phyloP scores from a whole-genome alignment of 129 eudicot genomes.

The Rutidosis leptorrhynchoides region DNA sequence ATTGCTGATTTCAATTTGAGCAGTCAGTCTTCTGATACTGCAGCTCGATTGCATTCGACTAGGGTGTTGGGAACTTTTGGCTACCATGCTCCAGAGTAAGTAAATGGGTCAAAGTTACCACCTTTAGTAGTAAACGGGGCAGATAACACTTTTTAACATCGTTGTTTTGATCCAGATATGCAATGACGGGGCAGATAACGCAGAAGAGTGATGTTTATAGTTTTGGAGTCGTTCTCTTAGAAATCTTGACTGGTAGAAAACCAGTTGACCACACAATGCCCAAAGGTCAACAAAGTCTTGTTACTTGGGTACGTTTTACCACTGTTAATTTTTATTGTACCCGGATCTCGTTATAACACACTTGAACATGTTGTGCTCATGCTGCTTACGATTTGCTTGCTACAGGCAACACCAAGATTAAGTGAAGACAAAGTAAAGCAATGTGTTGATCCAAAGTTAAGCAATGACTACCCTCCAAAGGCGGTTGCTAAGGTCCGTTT shows the following conservation, averaged over 20 bases:
- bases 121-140: background rate
- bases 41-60: conserved; percentile 92
- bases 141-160: conserved; percentile 8
- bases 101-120: background rate
- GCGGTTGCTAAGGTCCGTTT: conserved; percentile 83
- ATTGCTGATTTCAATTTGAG: conserved; percentile 90
- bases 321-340: background rate
- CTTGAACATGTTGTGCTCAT: conserved; percentile 1
- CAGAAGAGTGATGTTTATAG: conserved; percentile 85
- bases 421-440: conserved; percentile 98
- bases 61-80: conserved; percentile 97
- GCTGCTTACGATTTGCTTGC: conserved; percentile 22
- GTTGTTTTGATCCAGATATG: conserved; percentile 45
- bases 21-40: conserved; percentile 86
- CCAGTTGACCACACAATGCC: conserved; percentile 95
- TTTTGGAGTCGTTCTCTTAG: conserved; percentile 79
- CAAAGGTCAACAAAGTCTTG: conserved; percentile 89
- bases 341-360: background rate
- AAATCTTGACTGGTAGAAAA: conserved; percentile 80
- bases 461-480: conserved; percentile 76
- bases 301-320: conserved; percentile 62
- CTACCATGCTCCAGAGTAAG: conserved; percentile 97
- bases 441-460: conserved; percentile 94
- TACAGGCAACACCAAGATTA: conserved; percentile 92
- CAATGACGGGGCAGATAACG: conserved; percentile 84